Percentiles rank a stretch among this genome's conserved stretches.
These are phyloP conservation scores for Rhizophora apiculata DNA, from an alignment of 345 rosid species.

Conservation along the genomic window DNA sequence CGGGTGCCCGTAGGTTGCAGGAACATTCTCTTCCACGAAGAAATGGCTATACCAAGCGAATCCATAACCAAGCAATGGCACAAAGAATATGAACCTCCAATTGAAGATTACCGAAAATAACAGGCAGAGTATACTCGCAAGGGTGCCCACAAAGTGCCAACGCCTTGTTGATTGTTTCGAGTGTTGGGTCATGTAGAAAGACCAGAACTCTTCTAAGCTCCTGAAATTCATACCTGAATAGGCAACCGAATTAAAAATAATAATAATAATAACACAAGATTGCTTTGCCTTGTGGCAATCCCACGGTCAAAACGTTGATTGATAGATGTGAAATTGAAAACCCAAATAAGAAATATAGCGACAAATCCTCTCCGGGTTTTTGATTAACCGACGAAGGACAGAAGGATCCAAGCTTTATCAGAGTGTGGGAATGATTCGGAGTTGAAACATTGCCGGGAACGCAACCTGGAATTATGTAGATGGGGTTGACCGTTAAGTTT, in stretches of 20 bases:
- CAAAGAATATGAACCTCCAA: conserved; percentile 53
- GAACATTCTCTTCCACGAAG: conserved; percentile 86
- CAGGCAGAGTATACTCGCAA: conserved; percentile 44
- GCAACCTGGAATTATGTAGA: not conserved
- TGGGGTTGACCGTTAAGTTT: conserved; percentile 26
- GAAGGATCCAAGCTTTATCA: not conserved
- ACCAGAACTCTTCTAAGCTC: conserved; percentile 92
- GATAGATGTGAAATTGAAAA: not conserved
- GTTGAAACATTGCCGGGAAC: not conserved
- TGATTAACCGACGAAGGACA: conserved; percentile 7
- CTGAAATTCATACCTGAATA: conserved; percentile 67
- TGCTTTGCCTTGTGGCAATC: too few relatives aligned
- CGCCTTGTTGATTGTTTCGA: conserved; percentile 79
- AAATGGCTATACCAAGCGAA: conserved; percentile 94
- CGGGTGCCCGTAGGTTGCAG: conserved; percentile 86
- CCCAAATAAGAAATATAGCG: not conserved
- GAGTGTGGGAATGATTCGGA: conserved; percentile 7
- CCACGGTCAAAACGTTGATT: conserved; percentile 2
- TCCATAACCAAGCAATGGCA: conserved; percentile 76
- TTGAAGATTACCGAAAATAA: conserved; percentile 51
- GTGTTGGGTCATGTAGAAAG: conserved; percentile 85
- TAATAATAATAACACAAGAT: not conserved
- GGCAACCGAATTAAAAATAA: too few relatives aligned
- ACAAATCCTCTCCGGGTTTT: conserved; percentile 24
- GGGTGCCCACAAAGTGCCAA: conserved; percentile 83